Evolutionary conservation across 2,329 filamentous ascomycete genomes (phyloP), one percentile per base, ranked within the genome.

Genomic region (Xylaria sp.): DNA sequence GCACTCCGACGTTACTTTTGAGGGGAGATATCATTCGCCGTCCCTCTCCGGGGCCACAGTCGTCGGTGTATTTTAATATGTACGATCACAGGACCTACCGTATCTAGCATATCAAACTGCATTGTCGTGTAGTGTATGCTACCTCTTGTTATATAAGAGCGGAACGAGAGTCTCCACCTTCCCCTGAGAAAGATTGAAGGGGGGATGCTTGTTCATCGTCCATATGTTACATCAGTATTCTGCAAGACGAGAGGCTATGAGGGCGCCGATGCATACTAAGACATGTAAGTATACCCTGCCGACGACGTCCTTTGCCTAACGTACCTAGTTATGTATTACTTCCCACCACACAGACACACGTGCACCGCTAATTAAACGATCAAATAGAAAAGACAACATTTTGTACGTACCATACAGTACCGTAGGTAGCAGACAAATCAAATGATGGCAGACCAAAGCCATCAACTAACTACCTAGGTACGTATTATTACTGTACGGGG

Each of bases 131-230:
- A 13, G 30, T 56, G 32, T 20, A 32, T 56, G 43, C 57, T 36
- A 57, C 25, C n/a, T 46, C 61, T 65, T 10, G 48, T 41, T n/a
- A 55, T 66, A 56, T 50, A 58, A 46, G 60, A 43, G 50, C 63
- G 59, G 63, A 52, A 50, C 60, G 52, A 63, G 55, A 46, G 57
- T 69, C 67, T 67, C 67, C 66, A 68, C 66, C 56, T 61, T 60
- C 66, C 61, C 66, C 66, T 67, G 65, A 63, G 63, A 55, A 66
- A 59, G 48, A 41, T 39, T 25, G 43, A 60, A 65, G 46, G 48
- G 46, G 48, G 34, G 48, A 34, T 36, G 41, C 50, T 34, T 53
- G 50, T 53, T 34, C 50, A 28, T 34, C 50, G 30, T 18, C 50
- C 30, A 30, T 34, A 18, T 55, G 50, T 55, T 55, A 55, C 50